Base-by-base conservation (phyloP, 352 stramenopile genomes). In the Phytopythium mirpurense region DNA sequence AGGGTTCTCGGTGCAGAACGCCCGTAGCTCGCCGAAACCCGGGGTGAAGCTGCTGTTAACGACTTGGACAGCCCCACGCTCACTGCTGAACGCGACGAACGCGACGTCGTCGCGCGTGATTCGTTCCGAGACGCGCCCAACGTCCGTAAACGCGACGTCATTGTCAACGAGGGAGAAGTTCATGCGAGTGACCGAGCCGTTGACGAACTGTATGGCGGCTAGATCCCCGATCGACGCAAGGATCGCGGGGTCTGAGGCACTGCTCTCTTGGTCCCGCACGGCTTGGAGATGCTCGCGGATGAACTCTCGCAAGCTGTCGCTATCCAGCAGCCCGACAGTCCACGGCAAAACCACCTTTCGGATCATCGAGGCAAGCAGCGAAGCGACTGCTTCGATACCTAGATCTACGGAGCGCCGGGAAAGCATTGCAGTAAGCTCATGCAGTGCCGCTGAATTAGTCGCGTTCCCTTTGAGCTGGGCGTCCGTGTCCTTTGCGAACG, bases 171-270 rank as follows among this genome's bases (percentile, higher is more conserved):
- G 35, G 8, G 48, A 45, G 34, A 54, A 54, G 35, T 54, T 54
- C 48, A 54, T 54, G 48, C 21, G 52, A 5, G 64, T 78, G 41
- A 72, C 55, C 11, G 60, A 72, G 2, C 46, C 66, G 36, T 74
- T 82, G 11, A 71, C 54, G 26, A 88, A 88, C 48, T 88, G 78
- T 19, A 63, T 47, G 11, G 64, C 53, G 16, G 66, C 63, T 15
- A 84, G 51, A 35, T 78, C 56, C n/a, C 54, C 14, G 34, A 73
- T 61, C 15, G 19, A 55, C 4, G 42, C 46, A n/a, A 31, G 6
- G 32, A 16, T 5, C 26, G 44, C 18, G 2, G n/a, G 10, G 21
- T n/a, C 31, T 18, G 9, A 64, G n/a, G n/a, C 35, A 1, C 41
- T 10, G n/a, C 62, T 49, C 0, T 55, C 50, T 42, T 60, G 45